Evolutionary conservation across 805 yeast genomes (phyloP), one percentile per base, ranked within the genome.

Genomic region (Huiozyma sinensis): DNA sequence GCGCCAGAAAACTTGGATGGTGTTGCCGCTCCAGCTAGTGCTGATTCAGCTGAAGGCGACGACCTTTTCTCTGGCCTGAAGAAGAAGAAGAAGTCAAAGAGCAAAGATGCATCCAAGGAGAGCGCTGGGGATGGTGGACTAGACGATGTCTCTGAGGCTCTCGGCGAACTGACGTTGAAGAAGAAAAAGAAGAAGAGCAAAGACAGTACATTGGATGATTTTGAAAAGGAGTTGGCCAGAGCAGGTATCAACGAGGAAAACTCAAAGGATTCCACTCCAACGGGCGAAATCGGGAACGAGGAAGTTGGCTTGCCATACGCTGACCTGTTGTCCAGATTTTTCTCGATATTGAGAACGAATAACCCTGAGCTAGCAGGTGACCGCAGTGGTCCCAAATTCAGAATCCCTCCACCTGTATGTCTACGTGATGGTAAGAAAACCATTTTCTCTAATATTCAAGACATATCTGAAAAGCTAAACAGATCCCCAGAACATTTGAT

Each of bases 351-450:
- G 60, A 87, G 85, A 58, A 81, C 86, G 50, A 90, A 90, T 69
- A 92, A 92, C 71, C 99, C 99, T 49, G 98, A 92, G 67, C 77
- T 92, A 59, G 98, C 97, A 38, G 97, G 97, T 63, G 97, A 90
- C 64, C 81, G 95, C 67, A 74, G 85, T 30, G 90, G 95, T 36
- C 79, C 87, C 44, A 89, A 90, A 69, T 83, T 89, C 70, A 83
- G 90, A 75, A 88, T 92, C 58, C 98, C 98, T 42, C 97, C 97
- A 37, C 99, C 99, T 50, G 75, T 83, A 52, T 92, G 95, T 66
- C 83, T 82, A 66, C 88, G 98, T 72, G 99, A 92, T 71, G 97
- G 98, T 67, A 92, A 92, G 71, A 92, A 89, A 77, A 88, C 98
- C 11, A 78, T 89, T 60, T 92, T 92, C 64, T 88, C 96, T 52